Evolutionary conservation across 345 rosid genomes (phyloP).

Genomic region (Orychophragmus violaceus): DNA sequence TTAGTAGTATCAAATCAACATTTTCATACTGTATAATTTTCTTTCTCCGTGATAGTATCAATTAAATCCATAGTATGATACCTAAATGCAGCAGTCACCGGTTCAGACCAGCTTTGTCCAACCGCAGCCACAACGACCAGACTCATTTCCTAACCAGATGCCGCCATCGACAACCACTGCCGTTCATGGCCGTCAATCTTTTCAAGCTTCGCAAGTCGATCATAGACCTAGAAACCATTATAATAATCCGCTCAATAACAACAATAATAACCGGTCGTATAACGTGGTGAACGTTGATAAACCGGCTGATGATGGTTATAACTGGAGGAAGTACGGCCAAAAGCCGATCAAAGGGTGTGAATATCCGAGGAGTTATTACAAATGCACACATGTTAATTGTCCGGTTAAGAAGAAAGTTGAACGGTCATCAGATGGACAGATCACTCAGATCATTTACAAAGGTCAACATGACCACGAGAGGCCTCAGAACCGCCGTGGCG

Average conservation of each 20-base stretch:
- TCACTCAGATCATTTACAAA: conserved; percentile 89
- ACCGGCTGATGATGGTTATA: conserved; percentile 88
- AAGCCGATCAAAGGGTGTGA: conserved; percentile 93
- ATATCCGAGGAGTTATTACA: conserved; percentile 95
- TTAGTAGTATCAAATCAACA: not conserved
- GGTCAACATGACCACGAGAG: conserved; percentile 85
- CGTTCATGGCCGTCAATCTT: conserved; percentile 38
- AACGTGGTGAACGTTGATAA: conserved; percentile 50
- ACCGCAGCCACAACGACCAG: conserved; percentile 19
- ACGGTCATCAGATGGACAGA: conserved; percentile 77
- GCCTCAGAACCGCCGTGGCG: conserved; percentile 63
- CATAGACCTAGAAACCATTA: conserved; percentile 42
- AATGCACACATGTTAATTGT: conserved; percentile 74
- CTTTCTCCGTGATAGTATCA: not conserved
- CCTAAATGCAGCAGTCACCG: conserved; percentile 3
- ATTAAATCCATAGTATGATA: not conserved
- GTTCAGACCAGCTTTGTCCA: conserved; percentile 13
- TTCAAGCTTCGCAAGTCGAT: conserved; percentile 49
- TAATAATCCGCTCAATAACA: conserved; percentile 18
- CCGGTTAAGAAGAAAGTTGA: conserved; percentile 93
- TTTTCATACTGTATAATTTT: not conserved
- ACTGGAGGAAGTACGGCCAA: conserved; percentile 97
- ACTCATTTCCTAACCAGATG: conserved; percentile 16
- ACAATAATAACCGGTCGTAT: conserved; percentile 24
- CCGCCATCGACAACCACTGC: conserved; percentile 39